phyloP scores from a whole-genome alignment of 306 rosid species.

The Amphicarpaea edgeworthii region DNA sequence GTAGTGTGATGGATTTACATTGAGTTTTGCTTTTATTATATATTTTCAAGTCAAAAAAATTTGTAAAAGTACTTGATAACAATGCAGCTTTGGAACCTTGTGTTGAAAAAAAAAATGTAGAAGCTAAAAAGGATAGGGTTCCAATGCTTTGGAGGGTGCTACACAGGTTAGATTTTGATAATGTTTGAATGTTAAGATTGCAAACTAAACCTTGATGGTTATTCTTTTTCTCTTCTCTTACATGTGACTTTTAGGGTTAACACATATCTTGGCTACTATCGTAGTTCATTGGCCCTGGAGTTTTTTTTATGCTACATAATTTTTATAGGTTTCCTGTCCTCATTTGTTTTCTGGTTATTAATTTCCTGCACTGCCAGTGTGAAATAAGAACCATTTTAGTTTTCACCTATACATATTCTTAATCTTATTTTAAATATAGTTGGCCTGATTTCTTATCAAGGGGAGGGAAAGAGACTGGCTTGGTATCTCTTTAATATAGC shows the following conservation, averaged over 20 bases:
- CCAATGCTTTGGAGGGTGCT: constrained; percentile 8
- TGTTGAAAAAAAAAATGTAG: too few species aligned
- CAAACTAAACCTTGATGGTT: neutral
- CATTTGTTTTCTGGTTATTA: too few species aligned
- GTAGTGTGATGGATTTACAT: too few species aligned
- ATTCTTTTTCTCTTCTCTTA: neutral
- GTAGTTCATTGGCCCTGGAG: too few species aligned
- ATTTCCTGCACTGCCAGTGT: neutral
- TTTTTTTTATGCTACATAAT: too few species aligned
- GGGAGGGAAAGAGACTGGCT: neutral
- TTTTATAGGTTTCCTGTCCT: too few species aligned
- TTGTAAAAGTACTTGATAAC: too few species aligned
- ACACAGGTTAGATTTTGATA: constrained; percentile 5
- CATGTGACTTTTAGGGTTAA: neutral
- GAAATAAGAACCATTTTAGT: neutral
- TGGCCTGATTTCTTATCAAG: neutral
- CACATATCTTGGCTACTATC: too few species aligned
- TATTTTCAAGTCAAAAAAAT: too few species aligned
- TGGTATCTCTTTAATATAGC: constrained; percentile 9
- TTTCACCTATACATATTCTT: constrained; percentile 14
- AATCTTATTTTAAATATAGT: neutral
- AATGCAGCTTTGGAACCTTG: too few species aligned
- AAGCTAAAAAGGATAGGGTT: too few species aligned
- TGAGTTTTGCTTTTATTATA: too few species aligned
- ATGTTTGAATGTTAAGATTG: neutral